Evolutionary conservation across 345 rosid species (phyloP), one percentile per base, ranked within the genome.

Genomic region (Kandelia obovata): DNA sequence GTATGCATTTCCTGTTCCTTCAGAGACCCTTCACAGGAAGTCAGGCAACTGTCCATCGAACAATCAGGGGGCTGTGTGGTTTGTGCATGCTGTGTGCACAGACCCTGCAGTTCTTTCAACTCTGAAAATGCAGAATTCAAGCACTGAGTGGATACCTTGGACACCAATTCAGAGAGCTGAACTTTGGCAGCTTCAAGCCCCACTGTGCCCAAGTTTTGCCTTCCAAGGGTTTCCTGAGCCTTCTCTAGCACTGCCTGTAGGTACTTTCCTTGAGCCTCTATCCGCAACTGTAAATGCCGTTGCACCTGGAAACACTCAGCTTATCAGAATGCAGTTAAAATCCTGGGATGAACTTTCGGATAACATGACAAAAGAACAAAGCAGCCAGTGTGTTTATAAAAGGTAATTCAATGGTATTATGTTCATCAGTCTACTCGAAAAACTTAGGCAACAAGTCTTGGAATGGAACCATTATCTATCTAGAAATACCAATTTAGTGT

Each of bases 11-110:
- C 86, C 57, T 84, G 87, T 13, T 82, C 87, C 76, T 88, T 94
- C 8, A 84, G 92, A 25, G 86, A 78, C 26, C 82, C 95, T 78
- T 88, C 95, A 21, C 89, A 86, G 34, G 96, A 85, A n/a, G 97
- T 94, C 65, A 94, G 73, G 81, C 95, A 89, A 80, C 96, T 91
- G 70, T 94, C 96, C 52, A 89, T 78, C 7, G 96, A 94, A 58
- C 97, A 87, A 79, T 91, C 91, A 0, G 82, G 80, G 21, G 82
- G 92, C 58, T 83, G 92, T 11, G 75, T 69, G 62, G 77, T 52
- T 77, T 82, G 96, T 46, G 73, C 65, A 65, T 77, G 88, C 66
- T 84, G 96, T 15, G 82, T 83, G 72, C 79, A 83, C 63, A 88
- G 61, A 31, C 83, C 86, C 53, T 88, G 88, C 57, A 83, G 59